phyloP scores from a whole-genome alignment of 176 grass and related monocot genomes.

The Carex littledalei region DNA sequence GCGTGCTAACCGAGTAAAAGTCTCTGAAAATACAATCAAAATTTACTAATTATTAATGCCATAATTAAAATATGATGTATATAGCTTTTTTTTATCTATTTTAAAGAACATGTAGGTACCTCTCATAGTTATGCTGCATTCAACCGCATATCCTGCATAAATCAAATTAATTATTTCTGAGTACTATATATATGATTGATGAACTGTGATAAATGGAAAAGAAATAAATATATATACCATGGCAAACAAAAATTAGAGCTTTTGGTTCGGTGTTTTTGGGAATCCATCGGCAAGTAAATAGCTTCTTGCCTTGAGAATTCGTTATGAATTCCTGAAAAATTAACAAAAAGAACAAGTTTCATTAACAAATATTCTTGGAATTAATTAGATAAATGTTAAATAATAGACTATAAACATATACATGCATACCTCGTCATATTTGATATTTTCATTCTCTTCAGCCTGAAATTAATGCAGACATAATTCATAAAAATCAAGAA shows the following conservation, averaged over 20 bases:
- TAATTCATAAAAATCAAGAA: background rate
- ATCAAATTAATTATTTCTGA: background rate
- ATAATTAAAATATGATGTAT: background rate
- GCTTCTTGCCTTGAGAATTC: conserved; percentile 44
- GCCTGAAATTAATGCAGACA: conserved; percentile 1
- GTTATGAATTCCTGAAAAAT: conserved; percentile 43
- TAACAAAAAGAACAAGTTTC: background rate
- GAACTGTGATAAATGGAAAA: background rate
- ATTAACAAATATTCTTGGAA: background rate
- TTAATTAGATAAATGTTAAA: no score
- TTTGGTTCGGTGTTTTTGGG: conserved; percentile 20
- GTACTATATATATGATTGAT: background rate
- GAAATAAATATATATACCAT: conserved; percentile 29
- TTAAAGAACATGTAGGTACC: conserved; percentile 16
- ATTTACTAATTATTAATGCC: background rate
- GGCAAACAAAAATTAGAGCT: conserved; percentile 71
- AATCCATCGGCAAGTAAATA: conserved; percentile 71
- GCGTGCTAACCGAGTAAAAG: conserved; percentile 39
- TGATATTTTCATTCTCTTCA: conserved; percentile 15
- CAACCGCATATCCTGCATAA: conserved; percentile 66
- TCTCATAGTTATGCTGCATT: conserved; percentile 79
- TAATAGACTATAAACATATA: no score
- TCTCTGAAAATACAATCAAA: conserved; percentile 22
- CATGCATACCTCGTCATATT: conserved; percentile 13
- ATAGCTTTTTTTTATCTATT: background rate